A percentile compares a stretch with the other conserved stretches of the same genome.
phyloP scores from a whole-genome alignment of 2,329 filamentous ascomycete species.

The Aureobasidium mangrovei region DNA sequence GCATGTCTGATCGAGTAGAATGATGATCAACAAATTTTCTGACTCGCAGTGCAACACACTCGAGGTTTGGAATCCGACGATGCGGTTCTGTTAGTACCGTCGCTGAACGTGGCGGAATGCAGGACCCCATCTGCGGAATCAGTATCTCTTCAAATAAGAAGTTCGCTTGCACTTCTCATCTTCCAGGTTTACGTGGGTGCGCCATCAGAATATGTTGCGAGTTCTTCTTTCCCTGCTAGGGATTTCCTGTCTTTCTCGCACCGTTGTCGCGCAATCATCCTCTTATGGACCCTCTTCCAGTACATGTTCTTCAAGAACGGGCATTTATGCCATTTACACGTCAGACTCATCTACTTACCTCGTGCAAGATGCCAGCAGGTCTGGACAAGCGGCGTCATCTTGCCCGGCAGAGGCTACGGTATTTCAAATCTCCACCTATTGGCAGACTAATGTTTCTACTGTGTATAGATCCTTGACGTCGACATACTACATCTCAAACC shows the following conservation, averaged over 20 bases:
- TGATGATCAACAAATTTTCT: not conserved
- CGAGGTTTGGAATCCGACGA: not conserved
- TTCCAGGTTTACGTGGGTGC: not conserved
- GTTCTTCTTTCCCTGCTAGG: not conserved
- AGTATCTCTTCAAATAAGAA: not conserved
- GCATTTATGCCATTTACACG: constrained; percentile 4
- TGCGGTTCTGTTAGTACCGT: not conserved
- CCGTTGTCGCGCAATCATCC: not conserved
- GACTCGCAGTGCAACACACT: not conserved
- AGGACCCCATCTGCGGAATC: not conserved
- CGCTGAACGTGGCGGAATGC: not conserved
- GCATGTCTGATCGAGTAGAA: not conserved
- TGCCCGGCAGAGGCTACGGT: not conserved
- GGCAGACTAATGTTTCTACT: constrained; percentile 10
- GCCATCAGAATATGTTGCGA: not conserved
- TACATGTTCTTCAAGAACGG: not conserved
- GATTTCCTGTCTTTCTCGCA: not conserved
- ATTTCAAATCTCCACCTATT: constrained; percentile 3
- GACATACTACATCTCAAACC: constrained; percentile 8
- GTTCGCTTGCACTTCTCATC: not conserved
- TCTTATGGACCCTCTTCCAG: not conserved
- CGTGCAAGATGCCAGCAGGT: not conserved
- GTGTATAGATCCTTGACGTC: constrained; percentile 5
- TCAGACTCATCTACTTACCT: constrained; percentile 7
- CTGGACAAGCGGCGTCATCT: not conserved